Evolutionary conservation across 2,329 filamentous ascomycete genomes (phyloP), one percentile per base, ranked within the genome.

Genomic region (Cercospora sp.): DNA sequence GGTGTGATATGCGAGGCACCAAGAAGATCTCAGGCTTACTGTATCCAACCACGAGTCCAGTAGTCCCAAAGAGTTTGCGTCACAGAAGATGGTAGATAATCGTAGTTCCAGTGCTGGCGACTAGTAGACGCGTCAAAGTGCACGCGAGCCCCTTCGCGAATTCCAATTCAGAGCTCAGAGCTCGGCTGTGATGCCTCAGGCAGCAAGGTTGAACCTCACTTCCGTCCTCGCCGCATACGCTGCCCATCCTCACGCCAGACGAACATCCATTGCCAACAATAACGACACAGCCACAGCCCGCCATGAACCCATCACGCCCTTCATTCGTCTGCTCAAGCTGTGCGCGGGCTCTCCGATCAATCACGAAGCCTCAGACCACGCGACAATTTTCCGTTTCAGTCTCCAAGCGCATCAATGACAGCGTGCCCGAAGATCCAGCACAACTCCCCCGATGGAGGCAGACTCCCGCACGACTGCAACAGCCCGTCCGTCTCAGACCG

Each of bases 401-500:
- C 33, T 73, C 77, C 73, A 53, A n/a, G 3, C 23, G 23, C 18
- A 58, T 64, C 62, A 58, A 64, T n/a, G 62, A 59, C 53, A 42
- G 28, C 31, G 53, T 61, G 60, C 75, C 69, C 63, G 63, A 71
- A 61, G 72, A 62, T 72, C 76, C 16, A 70, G 67, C 66, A 53
- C 65, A 75, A 20, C 36, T 77, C 18, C 84, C 84, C n/a, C 78
- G 84, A 78, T 86, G 84, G 84, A 77, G 82, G 68, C 79, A 82
- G 69, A 85, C 84, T 48, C 84, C 84, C 4, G 76, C 77, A 23
- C 78, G 78, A 23, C 84, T 85, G 82, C 71, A 76, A 60, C 83
- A 83, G 63, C 83, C 83, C 23, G 77, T 82, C 64, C 82, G 89
- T 81, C 73, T 86, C 84, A 78, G 88, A 82, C 81, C 85, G 81